phyloP scores from a whole-genome alignment of 768 basidiomycete genomes.

The Russula sp. region DNA sequence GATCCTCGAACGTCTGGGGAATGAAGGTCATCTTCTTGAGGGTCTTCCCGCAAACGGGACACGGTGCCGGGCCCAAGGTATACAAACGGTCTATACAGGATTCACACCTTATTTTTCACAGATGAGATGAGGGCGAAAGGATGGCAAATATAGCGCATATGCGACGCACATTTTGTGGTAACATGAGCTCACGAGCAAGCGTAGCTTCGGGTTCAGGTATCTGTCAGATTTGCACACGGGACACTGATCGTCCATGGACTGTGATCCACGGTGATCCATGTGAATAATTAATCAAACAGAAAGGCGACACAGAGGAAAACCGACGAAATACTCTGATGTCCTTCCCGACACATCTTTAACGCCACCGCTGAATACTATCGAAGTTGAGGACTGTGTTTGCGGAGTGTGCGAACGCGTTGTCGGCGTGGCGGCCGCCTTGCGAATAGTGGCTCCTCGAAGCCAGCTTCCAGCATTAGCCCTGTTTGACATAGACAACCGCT shows the following conservation, averaged over 20 bases:
- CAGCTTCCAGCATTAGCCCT: conserved; percentile 20
- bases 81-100: conserved; percentile 96
- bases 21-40: conserved; percentile 92
- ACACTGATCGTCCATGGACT: conserved; percentile 93
- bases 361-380: conserved; percentile 73
- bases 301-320: conserved; percentile 28
- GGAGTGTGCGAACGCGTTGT: conserved; percentile 61
- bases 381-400: conserved; percentile 64
- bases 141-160: not conserved
- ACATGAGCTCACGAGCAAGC: conserved; percentile 90
- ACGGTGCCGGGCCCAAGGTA: conserved; percentile 92
- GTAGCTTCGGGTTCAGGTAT: conserved; percentile 90
- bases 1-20: conserved; percentile 91
- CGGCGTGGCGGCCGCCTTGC: conserved; percentile 50
- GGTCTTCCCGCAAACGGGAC: conserved; percentile 86
- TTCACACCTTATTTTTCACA: conserved; percentile 67
- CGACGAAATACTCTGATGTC: conserved; percentile 73
- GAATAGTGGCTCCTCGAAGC: conserved; percentile 67
- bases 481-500: conserved; percentile 19
- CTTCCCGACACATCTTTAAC: conserved; percentile 83
- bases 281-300: conserved; percentile 1
- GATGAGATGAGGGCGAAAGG: not conserved
- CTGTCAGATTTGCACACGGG: conserved; percentile 96
- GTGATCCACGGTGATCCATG: not conserved
- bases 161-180: conserved; percentile 90